Evolutionary conservation across 345 rosid species (phyloP).

Genomic region (Hibiscus syriacus): DNA sequence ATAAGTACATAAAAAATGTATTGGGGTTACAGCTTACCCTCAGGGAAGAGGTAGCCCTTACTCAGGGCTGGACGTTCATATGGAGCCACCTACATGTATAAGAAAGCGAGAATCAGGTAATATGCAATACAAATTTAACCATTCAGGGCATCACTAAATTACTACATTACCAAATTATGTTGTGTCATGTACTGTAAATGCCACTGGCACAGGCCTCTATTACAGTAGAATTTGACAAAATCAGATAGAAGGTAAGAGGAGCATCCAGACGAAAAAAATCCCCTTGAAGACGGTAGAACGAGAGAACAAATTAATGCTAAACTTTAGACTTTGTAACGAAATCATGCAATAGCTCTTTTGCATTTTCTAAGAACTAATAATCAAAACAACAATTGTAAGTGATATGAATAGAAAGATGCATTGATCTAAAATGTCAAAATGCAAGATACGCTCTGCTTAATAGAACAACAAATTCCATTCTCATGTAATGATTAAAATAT

Average conservation of each 20-base stretch:
- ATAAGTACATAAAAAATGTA: too few relatives aligned
- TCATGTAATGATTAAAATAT: background rate
- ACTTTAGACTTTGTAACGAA: background rate
- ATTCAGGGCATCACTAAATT: background rate
- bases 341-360: background rate
- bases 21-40: too few relatives aligned
- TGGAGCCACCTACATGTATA: too few relatives aligned
- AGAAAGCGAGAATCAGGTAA: conserved; percentile 5
- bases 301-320: background rate
- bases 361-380: too few relatives aligned
- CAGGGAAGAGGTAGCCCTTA: too few relatives aligned
- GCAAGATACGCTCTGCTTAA: background rate
- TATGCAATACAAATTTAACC: background rate
- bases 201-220: background rate
- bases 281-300: background rate
- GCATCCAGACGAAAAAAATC: background rate
- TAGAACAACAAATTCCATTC: background rate
- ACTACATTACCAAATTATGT: background rate
- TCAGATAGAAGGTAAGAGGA: background rate
- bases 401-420: background rate
- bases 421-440: background rate
- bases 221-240: background rate
- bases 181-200: background rate
- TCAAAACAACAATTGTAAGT: too few relatives aligned
- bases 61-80: too few relatives aligned